Conservation (phyloP, 139 green algal genomes). For the Gonium pectorale region DNA sequence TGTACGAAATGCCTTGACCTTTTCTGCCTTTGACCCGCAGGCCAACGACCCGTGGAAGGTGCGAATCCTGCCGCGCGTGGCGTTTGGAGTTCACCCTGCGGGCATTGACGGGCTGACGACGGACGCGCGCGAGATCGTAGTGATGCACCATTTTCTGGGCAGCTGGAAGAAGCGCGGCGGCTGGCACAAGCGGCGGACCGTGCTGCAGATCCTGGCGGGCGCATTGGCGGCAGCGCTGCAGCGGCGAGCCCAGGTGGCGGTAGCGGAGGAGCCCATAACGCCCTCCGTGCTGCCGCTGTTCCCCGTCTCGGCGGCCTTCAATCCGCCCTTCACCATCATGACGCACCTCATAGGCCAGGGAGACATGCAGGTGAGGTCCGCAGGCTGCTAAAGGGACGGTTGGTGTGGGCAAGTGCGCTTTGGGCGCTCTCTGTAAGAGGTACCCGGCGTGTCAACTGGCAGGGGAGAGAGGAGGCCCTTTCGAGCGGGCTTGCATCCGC, state of each 20-base stretch:
- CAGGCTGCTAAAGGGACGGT: no score
- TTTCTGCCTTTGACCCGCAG: neutral
- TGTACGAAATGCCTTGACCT: neutral
- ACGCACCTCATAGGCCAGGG: conserved; percentile 68
- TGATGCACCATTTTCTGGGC: conserved; percentile 85
- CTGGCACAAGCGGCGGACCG: conserved; percentile 51
- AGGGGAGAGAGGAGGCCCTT: no score
- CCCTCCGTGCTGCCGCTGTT: conserved; percentile 58
- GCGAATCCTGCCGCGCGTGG: conserved; percentile 81
- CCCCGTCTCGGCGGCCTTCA: conserved; percentile 74
- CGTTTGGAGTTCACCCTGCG: conserved; percentile 74
- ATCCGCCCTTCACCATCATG: conserved; percentile 84
- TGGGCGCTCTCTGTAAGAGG: no score
- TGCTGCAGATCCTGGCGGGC: conserved; percentile 47
- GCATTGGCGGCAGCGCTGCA: conserved; percentile 7
- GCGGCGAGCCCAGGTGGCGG: neutral
- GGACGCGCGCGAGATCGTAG: conserved; percentile 64
- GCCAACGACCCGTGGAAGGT: conserved; percentile 58
- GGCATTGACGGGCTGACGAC: conserved; percentile 62
- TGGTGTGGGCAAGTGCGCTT: no score
- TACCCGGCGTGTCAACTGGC: no score
- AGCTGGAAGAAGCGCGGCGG: conserved; percentile 73
- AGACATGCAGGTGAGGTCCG: conserved; percentile 55
- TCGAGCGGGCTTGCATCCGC: no score
- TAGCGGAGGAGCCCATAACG: conserved; percentile 35